phyloP scores from a whole-genome alignment of 2,329 filamentous ascomycete genomes.

The Shiraia bambusicola region DNA sequence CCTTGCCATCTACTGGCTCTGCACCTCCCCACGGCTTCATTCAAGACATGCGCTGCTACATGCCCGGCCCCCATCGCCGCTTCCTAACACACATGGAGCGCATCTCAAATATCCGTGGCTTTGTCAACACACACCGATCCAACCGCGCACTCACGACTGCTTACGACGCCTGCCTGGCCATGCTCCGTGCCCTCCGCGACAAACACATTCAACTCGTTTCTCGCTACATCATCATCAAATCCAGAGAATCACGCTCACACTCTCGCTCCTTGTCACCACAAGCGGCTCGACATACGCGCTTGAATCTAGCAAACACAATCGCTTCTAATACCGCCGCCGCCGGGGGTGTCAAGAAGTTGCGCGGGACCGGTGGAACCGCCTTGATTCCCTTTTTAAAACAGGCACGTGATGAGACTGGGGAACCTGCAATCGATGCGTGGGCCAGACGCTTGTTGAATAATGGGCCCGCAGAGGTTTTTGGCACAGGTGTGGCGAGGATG shows the following conservation, averaged over 20 bases:
- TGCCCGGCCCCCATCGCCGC: conserved; percentile 88
- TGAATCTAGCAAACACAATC: conserved; percentile 61
- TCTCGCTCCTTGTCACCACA: conserved; percentile 62
- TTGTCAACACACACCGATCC: conserved; percentile 64
- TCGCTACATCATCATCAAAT: conserved; percentile 90
- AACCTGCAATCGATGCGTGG: conserved; percentile 77
- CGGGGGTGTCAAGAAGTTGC: conserved; percentile 59
- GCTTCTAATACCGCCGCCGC: conserved; percentile 27
- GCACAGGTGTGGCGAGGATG: conserved; percentile 46
- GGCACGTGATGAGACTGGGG: conserved; percentile 91
- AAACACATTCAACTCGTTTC: conserved; percentile 96
- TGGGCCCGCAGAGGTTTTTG: conserved; percentile 43
- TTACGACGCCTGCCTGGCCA: conserved; percentile 86
- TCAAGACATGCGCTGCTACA: conserved; percentile 93
- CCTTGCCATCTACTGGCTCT: conserved; percentile 45
- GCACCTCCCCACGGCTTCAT: conserved; percentile 82
- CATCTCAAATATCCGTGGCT: conserved; percentile 85
- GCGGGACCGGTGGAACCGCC: conserved; percentile 89
- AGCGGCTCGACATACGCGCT: conserved; percentile 40
- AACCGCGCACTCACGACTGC: conserved; percentile 72
- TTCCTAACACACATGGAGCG: conserved; percentile 79
- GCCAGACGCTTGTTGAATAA: conserved; percentile 60
- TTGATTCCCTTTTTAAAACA: conserved; percentile 96
- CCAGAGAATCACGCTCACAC: conserved; percentile 69
- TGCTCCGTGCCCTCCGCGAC: conserved; percentile 77